Evolutionary conservation across 1,139 yeast species (phyloP).

Genomic region (Kluyveromyces sp.): DNA sequence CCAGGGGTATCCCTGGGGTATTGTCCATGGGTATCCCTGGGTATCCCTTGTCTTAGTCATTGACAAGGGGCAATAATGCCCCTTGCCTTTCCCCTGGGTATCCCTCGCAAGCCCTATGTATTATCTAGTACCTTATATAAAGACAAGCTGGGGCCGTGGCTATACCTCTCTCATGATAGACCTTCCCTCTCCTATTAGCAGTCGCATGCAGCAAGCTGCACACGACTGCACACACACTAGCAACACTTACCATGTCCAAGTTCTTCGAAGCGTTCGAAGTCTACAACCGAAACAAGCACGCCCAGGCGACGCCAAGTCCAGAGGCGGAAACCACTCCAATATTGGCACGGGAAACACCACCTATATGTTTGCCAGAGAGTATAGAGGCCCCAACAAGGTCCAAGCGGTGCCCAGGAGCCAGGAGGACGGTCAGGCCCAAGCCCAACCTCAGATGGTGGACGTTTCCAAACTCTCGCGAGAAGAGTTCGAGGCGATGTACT

Average conservation of each 20-base stretch:
- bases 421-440: neutral
- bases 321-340: slow-evolving; percentile 22
- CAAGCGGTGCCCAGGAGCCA: neutral
- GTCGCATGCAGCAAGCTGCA: neutral
- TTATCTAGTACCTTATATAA: too few relatives aligned
- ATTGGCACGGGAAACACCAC: slow-evolving; percentile 19
- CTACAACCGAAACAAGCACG: slow-evolving; percentile 27
- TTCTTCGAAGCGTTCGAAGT: slow-evolving; percentile 28
- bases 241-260: slow-evolving; percentile 14
- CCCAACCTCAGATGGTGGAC: slow-evolving; percentile 20
- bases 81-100: too few relatives aligned
- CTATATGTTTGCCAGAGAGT: slow-evolving; percentile 19
- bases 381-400: slow-evolving; percentile 12
- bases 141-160: too few relatives aligned
- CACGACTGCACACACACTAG: neutral
- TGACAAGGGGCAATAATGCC: too few relatives aligned
- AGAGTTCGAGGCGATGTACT: slow-evolving; percentile 24
- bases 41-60: too few relatives aligned
- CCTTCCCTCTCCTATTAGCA: too few relatives aligned
- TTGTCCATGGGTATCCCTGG: too few relatives aligned
- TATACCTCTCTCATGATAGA: too few relatives aligned
- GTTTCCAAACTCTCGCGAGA: slow-evolving; percentile 22
- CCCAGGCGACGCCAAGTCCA: slow-evolving; percentile 12
- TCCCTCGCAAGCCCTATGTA: too few relatives aligned
- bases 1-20: too few relatives aligned